phyloP scores from a whole-genome alignment of 805 yeast genomes.

The Priceomyces carsonii region DNA sequence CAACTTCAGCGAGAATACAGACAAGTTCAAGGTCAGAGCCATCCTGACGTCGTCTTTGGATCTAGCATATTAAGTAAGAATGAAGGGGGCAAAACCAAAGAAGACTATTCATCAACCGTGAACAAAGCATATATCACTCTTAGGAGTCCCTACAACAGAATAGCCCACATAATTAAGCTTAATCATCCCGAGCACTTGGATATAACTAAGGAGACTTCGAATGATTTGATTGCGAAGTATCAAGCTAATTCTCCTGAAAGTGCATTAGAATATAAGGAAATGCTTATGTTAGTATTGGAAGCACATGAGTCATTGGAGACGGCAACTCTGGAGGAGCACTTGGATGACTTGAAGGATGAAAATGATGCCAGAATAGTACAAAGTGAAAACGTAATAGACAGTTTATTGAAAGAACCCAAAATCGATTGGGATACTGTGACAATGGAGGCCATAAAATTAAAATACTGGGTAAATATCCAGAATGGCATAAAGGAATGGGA shows the following conservation, averaged over 20 bases:
- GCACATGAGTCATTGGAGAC: slow-evolving; percentile 81
- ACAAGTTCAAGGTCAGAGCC: slow-evolving; percentile 66
- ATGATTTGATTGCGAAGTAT: slow-evolving; percentile 42
- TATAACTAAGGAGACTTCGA: slow-evolving; percentile 48
- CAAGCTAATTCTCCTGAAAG: slow-evolving; percentile 31
- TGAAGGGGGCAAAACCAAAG: slow-evolving; percentile 20
- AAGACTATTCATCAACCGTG: slow-evolving; percentile 50
- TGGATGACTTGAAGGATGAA: slow-evolving; percentile 50
- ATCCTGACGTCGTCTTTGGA: slow-evolving; percentile 68
- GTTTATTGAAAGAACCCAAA: slow-evolving; percentile 42
- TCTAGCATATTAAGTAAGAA: slow-evolving; percentile 17
- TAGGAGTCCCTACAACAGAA: slow-evolving; percentile 65
- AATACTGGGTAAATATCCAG: slow-evolving; percentile 81
- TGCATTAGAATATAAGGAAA: slow-evolving; percentile 46
- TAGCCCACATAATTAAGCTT: slow-evolving; percentile 36
- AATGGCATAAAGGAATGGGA: slow-evolving; percentile 78
- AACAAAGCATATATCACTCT: slow-evolving; percentile 79
- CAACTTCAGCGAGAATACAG: slow-evolving; percentile 75
- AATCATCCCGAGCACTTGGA: slow-evolving; percentile 47
- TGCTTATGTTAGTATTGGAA: slow-evolving; percentile 77
- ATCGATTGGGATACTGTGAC: slow-evolving; percentile 60
- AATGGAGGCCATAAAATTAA: slow-evolving; percentile 65
- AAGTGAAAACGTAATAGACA: slow-evolving; percentile 46
- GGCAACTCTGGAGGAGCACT: slow-evolving; percentile 58
- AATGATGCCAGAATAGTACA: slow-evolving; percentile 57